These are phyloP conservation scores for Pleurotus citrinopileatus DNA, from an alignment of 768 basidiomycete species.

Conservation along the genomic window DNA sequence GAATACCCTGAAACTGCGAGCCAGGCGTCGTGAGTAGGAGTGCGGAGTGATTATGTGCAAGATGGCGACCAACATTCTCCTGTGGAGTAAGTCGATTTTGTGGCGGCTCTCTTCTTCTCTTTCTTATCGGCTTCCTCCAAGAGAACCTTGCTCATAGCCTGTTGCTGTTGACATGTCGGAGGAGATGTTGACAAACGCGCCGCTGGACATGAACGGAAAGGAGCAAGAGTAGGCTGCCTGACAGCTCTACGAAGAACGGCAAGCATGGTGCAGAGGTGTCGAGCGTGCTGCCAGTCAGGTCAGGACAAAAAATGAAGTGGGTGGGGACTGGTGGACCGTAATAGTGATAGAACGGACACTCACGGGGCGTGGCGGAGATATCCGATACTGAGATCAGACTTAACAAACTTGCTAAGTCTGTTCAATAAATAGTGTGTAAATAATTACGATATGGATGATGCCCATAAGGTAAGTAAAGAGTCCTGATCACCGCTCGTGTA, in stretches of 20 bases:
- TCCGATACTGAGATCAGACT: background rate
- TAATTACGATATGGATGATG: background rate
- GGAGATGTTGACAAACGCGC: conserved; percentile 4
- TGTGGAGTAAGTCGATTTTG: background rate
- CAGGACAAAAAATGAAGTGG: background rate
- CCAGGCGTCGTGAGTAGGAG: background rate
- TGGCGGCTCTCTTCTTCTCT: conserved; percentile 6
- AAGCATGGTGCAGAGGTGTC: background rate
- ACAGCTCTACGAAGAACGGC: background rate
- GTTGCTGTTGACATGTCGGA: background rate
- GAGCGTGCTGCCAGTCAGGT: conserved; percentile 9
- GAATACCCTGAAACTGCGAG: conserved; percentile 1
- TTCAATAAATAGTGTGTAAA: background rate
- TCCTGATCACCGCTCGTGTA: conserved; percentile 10
- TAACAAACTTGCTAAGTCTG: background rate
- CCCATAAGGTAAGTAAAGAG: background rate
- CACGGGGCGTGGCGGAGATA: conserved; percentile 8
- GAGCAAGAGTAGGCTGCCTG: background rate
- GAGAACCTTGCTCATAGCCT: conserved; percentile 2
- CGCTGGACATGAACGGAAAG: no score
- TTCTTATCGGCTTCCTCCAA: conserved; percentile 5
- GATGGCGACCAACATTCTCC: conserved; percentile 7
- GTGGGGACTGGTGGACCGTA: background rate
- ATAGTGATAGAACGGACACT: no score
- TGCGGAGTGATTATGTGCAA: background rate